A percentile compares a stretch with the other conserved stretches of the same genome.
Evolutionary conservation across 345 rosid genomes (phyloP).

Genomic region (Populus davidiana): DNA sequence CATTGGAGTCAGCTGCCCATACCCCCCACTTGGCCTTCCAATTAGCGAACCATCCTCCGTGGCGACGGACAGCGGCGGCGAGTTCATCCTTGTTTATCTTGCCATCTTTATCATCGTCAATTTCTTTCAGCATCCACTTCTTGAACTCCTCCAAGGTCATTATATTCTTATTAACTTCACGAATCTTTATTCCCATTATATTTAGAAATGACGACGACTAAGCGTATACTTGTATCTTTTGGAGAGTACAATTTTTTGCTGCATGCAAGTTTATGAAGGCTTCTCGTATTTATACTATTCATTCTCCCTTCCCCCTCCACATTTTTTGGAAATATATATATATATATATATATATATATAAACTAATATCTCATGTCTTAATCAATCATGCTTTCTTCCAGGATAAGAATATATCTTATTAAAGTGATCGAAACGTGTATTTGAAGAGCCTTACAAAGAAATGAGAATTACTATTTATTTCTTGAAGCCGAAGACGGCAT

Average conservation of each 20-base stretch:
- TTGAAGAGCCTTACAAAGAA: background rate
- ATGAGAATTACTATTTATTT: background rate
- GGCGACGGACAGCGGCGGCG: slow-evolving; percentile 1
- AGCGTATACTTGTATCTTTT: background rate
- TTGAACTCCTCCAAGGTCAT: slow-evolving; percentile 26
- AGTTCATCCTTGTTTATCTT: slow-evolving; percentile 32
- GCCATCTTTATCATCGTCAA: slow-evolving; percentile 23
- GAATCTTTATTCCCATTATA: background rate
- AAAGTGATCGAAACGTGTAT: background rate
- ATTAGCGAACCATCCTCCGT: slow-evolving; percentile 10
- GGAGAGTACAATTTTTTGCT: background rate
- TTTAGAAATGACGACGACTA: no score
- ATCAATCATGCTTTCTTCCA: background rate
- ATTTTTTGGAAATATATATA: background rate
- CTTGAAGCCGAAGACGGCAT: no score
- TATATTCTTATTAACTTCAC: background rate
- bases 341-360: no score
- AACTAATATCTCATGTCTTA: no score
- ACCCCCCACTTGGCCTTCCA: slow-evolving; percentile 11
- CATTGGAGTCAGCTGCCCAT: slow-evolving; percentile 7
- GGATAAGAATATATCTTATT: background rate
- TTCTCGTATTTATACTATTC: background rate
- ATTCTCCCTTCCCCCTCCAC: background rate
- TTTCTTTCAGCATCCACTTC: background rate
- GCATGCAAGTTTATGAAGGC: background rate